phyloP scores from a whole-genome alignment of 176 grass and related monocot species.

The Triticum urartu region DNA sequence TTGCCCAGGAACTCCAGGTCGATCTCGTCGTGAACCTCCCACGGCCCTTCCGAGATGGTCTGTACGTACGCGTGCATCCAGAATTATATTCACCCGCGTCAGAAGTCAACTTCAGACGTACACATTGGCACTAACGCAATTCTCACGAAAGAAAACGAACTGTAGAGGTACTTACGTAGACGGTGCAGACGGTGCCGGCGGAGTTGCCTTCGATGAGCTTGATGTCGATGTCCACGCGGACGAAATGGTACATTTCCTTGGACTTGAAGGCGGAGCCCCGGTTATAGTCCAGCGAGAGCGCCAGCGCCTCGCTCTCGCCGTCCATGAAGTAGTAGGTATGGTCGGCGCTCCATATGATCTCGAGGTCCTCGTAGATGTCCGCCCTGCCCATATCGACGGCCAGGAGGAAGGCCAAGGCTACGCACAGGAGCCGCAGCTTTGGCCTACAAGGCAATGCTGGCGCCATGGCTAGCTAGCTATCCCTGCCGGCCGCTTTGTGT shows the following conservation, averaged over 20 bases:
- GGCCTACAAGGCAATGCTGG: neutral
- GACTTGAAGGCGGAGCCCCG: conserved; percentile 58
- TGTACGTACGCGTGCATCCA: conserved; percentile 14
- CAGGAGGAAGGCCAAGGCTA: neutral
- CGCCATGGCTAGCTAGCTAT: neutral
- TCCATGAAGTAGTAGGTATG: conserved; percentile 47
- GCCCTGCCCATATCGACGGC: neutral
- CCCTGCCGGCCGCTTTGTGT: neutral
- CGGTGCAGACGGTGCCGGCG: conserved; percentile 60
- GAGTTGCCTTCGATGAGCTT: conserved; percentile 70
- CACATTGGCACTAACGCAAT: too few species aligned
- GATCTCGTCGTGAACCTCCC: conserved; percentile 63
- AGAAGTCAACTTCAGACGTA: conserved; percentile 19
- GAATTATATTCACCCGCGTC: neutral
- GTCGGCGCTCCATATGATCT: conserved; percentile 23
- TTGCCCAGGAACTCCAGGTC: conserved; percentile 87
- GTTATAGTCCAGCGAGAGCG: conserved; percentile 30
- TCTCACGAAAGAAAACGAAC: too few species aligned
- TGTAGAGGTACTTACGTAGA: conserved; percentile 52
- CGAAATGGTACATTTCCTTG: conserved; percentile 42
- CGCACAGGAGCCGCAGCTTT: neutral
- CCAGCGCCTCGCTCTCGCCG: conserved; percentile 20
- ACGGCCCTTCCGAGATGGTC: conserved; percentile 46
- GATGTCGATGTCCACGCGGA: conserved; percentile 52
- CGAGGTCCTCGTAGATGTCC: neutral